These are phyloP conservation scores for Aphanocladium album DNA, from an alignment of 2,329 filamentous ascomycete genomes.

Conservation along the genomic window DNA sequence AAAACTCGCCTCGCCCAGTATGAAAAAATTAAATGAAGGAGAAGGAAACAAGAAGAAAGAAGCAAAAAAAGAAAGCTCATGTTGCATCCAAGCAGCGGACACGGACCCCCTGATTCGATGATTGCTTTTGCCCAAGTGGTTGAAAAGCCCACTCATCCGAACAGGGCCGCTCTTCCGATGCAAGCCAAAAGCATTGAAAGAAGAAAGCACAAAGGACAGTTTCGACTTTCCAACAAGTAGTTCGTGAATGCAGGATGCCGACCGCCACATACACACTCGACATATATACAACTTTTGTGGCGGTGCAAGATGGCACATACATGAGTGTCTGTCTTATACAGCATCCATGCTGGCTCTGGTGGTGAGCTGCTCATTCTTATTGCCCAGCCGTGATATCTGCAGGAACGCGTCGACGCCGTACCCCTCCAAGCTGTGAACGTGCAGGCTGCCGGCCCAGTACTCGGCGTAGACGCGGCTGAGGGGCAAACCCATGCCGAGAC, in stretches of 20 bases:
- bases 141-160: neutral
- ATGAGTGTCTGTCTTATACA: constrained; percentile 41
- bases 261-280: too few species aligned
- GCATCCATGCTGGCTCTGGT: constrained; percentile 74
- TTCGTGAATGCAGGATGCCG: too few species aligned
- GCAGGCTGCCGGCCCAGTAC: constrained; percentile 92
- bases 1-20: constrained; percentile 4
- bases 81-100: neutral
- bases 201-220: too few species aligned
- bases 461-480: constrained; percentile 94
- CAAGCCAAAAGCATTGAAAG: too few species aligned
- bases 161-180: neutral
- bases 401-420: constrained; percentile 95
- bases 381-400: constrained; percentile 92
- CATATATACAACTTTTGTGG: neutral
- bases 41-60: too few species aligned
- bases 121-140: neutral
- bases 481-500: constrained; percentile 87
- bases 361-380: constrained; percentile 93
- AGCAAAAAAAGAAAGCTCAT: neutral
- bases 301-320: too few species aligned
- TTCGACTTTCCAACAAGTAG: too few species aligned
- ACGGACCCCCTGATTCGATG: neutral
- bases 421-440: constrained; percentile 87
- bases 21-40: neutral